Conservation (phyloP, 2,329 filamentous ascomycete species). For the Colletotrichum karsti region DNA sequence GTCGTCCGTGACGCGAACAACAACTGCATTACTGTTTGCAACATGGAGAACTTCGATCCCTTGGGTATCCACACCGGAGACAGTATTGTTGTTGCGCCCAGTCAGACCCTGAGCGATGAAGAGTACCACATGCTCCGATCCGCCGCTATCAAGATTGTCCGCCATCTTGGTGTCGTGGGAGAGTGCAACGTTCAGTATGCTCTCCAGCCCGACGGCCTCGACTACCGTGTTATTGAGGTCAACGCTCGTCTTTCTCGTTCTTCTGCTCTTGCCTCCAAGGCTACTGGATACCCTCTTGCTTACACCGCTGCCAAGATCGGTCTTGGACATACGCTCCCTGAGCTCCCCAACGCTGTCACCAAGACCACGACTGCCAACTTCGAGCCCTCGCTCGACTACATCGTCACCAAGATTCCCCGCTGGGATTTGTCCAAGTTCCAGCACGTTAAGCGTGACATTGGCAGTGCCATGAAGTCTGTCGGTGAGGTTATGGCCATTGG, state of each 20-base stretch:
- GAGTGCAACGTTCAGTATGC: conserved; percentile 93
- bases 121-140: conserved; percentile 99
- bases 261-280: conserved; percentile 96
- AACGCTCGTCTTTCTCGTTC: conserved; percentile 98
- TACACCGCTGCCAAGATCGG: conserved; percentile 99
- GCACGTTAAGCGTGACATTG: conserved; percentile 97
- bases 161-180: conserved; percentile 95
- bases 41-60: conserved; percentile 89
- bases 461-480: conserved; percentile 98
- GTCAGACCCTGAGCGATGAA: conserved; percentile 96
- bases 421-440: conserved; percentile 99
- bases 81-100: conserved; percentile 97
- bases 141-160: conserved; percentile 97
- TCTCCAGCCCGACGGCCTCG: conserved; percentile 92
- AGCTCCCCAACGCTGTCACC: conserved; percentile 96
- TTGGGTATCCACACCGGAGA: conserved; percentile 98
- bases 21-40: conserved; percentile 71
- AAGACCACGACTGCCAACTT: conserved; percentile 99
- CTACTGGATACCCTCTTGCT: conserved; percentile 94
- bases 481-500: conserved; percentile 99
- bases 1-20: conserved; percentile 96
- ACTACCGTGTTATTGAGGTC: conserved; percentile 99
- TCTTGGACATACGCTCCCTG: conserved; percentile 91
- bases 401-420: conserved; percentile 97
- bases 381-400: conserved; percentile 95